Percentiles rank a stretch among this genome's conserved stretches.
These are phyloP conservation scores for Fusarium luffae DNA, from an alignment of 2,329 filamentous ascomycete genomes.

Conservation along the genomic window DNA sequence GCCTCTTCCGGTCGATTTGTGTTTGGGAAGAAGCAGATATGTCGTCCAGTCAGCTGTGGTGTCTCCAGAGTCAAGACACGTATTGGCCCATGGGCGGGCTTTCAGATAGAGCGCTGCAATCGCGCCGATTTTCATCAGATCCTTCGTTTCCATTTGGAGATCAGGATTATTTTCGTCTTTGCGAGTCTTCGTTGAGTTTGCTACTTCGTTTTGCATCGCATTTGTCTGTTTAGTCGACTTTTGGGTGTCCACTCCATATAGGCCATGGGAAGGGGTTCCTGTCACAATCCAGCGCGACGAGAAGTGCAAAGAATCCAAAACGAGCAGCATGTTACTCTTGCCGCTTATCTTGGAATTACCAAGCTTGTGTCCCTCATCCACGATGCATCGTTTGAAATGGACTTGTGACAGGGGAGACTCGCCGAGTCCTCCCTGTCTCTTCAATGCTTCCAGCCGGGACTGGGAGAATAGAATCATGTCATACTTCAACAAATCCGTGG, in stretches of 20 bases:
- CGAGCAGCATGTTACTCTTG: slow-evolving; percentile 66
- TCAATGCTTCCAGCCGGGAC: slow-evolving; percentile 74
- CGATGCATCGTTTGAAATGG: slow-evolving; percentile 88
- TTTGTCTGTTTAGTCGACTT: not conserved
- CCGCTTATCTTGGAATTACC: slow-evolving; percentile 69
- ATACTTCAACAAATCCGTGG: slow-evolving; percentile 69
- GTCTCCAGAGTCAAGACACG: slow-evolving; percentile 62
- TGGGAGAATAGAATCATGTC: slow-evolving; percentile 85
- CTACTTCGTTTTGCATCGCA: not conserved
- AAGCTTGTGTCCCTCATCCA: slow-evolving; percentile 91
- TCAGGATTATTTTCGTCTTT: slow-evolving; percentile 48
- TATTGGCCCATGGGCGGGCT: slow-evolving; percentile 81
- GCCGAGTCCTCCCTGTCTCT: slow-evolving; percentile 47
- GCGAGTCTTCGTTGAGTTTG: not conserved
- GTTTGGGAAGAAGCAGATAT: slow-evolving; percentile 72
- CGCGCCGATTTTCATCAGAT: slow-evolving; percentile 73
- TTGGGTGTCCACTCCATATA: slow-evolving; percentile 72
- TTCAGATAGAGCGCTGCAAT: slow-evolving; percentile 78
- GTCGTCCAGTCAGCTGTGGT: slow-evolving; percentile 75
- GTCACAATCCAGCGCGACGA: slow-evolving; percentile 89
- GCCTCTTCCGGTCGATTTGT: slow-evolving; percentile 63
- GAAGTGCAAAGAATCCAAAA: slow-evolving; percentile 66
- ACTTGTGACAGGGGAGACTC: slow-evolving; percentile 74
- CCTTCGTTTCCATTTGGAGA: slow-evolving; percentile 66
- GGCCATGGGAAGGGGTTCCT: slow-evolving; percentile 85